Conservation (phyloP, 2,329 filamentous ascomycete genomes). For the Clonostachys solani region DNA sequence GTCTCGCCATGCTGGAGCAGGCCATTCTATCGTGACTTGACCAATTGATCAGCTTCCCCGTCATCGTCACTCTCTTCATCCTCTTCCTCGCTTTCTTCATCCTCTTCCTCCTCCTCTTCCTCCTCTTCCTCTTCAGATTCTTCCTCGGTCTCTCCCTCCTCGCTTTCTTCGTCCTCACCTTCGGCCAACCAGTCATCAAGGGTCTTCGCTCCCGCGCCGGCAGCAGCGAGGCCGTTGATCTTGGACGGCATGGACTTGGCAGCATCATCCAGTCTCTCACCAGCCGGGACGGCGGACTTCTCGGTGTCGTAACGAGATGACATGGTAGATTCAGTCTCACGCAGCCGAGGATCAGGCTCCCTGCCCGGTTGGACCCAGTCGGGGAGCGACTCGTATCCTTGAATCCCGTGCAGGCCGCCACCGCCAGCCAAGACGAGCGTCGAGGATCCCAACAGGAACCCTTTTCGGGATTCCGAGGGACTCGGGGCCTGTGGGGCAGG, state of each 20-base stretch:
- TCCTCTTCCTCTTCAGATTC: slow-evolving; percentile 47
- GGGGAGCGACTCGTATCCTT: slow-evolving; percentile 75
- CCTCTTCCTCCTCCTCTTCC: slow-evolving; percentile 45
- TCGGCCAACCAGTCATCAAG: slow-evolving; percentile 92
- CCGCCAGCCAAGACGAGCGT: slow-evolving; percentile 80
- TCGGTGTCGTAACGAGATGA: slow-evolving; percentile 20
- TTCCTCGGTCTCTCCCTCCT: slow-evolving; percentile 42
- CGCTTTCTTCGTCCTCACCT: slow-evolving; percentile 53
- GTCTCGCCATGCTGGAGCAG: not conserved
- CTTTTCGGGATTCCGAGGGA: slow-evolving; percentile 78
- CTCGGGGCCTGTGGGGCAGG: slow-evolving; percentile 87
- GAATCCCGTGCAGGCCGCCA: slow-evolving; percentile 67
- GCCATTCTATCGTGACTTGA: slow-evolving; percentile 25
- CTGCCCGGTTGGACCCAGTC: slow-evolving; percentile 78
- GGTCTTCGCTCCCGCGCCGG: slow-evolving; percentile 60
- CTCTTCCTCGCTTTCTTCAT: slow-evolving; percentile 33
- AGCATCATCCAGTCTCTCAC: slow-evolving; percentile 59
- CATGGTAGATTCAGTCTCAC: slow-evolving; percentile 42
- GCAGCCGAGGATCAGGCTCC: slow-evolving; percentile 73
- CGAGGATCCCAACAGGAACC: slow-evolving; percentile 76
- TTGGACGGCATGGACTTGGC: slow-evolving; percentile 30
- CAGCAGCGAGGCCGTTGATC: slow-evolving; percentile 48
- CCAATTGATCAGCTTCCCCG: slow-evolving; percentile 37
- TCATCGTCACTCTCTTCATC: slow-evolving; percentile 34
- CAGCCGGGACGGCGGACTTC: slow-evolving; percentile 46